These are phyloP conservation scores for Albifimbria verrucaria DNA, from an alignment of 2,329 filamentous ascomycete species.

Conservation along the genomic window DNA sequence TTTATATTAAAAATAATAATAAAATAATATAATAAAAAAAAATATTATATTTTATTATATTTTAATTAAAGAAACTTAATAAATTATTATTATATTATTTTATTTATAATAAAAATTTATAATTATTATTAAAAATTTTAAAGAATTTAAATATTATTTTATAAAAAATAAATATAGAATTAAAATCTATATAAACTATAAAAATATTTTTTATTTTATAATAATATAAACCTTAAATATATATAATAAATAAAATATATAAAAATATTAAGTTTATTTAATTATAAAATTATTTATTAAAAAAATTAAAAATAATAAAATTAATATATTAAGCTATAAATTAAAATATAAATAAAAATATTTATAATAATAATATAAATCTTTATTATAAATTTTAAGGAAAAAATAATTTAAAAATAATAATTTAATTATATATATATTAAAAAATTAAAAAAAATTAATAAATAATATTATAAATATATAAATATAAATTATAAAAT, in stretches of 20 bases:
- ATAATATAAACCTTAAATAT: neutral
- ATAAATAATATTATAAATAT: neutral
- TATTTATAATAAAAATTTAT: too few species aligned
- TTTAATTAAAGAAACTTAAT: neutral
- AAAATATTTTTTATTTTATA: neutral
- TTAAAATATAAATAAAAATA: too few species aligned
- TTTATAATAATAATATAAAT: slow-evolving; percentile 1
- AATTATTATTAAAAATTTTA: too few species aligned
- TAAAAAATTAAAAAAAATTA: neutral
- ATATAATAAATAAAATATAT: neutral
- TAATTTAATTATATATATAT: neutral
- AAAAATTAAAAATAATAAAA: neutral
- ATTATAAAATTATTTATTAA: neutral
- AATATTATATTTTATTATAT: neutral
- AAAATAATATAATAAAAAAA: neutral
- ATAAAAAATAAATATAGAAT: too few species aligned
- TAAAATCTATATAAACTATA: neutral
- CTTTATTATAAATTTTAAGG: neutral
- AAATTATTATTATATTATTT: neutral
- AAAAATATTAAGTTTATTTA: neutral
- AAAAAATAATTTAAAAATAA: neutral
- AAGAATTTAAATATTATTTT: too few species aligned
- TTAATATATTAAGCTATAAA: too few species aligned
- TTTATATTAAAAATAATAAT: neutral
- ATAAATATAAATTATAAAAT: neutral